Base-by-base conservation (phyloP, 805 yeast species). In the Teunomyces tritomae region DNA sequence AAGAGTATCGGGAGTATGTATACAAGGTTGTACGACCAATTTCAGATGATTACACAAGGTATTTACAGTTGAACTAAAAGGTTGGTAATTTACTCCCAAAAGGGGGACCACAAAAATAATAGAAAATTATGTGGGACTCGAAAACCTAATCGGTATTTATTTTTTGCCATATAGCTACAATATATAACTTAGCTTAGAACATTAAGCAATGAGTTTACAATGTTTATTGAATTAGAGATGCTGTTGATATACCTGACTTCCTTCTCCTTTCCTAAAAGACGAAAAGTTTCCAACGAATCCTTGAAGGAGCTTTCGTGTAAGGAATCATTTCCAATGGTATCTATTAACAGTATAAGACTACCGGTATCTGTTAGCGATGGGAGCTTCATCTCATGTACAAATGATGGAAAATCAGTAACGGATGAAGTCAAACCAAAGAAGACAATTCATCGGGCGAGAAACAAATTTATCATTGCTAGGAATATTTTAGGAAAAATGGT, bases 31-130 rank as follows among this genome's bases (percentile, higher is more conserved):
- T 94, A 94, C 62, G 99, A 94, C 64, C 98, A 92, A 64, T 94
- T 87, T 71, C 99, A 94, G 67, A 72, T 94, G 65, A 70, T 90
- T 43, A 91, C 98, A 0, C 99, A 94, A 70, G 99, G 99, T 39
- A 94, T 94, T 26, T 94, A 89, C 65, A 83, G 80, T 59, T 85
- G 62, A 63, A n/a, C 27, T 7, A n/a, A 24, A 20, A 9, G 4
- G 13, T n/a, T 5, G 7, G 40, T 17, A 24, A 24, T 10, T 24
- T 24, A 11, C 7, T 35, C 39, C 39, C 20, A 35, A 35, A 17
- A 17, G 20, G 20, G 20, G 20, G 4, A 11, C 10, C 26, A 35
- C n/a, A 16, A 16, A 16, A 20, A 17, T 16, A 16, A 9, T 35
- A 24, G 17, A 24, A 36, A 24, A 20, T 6, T 17, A 26, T 36